These are phyloP conservation scores for Jasminum sambac DNA, from an alignment of 257 asterid species.

Conservation along the genomic window DNA sequence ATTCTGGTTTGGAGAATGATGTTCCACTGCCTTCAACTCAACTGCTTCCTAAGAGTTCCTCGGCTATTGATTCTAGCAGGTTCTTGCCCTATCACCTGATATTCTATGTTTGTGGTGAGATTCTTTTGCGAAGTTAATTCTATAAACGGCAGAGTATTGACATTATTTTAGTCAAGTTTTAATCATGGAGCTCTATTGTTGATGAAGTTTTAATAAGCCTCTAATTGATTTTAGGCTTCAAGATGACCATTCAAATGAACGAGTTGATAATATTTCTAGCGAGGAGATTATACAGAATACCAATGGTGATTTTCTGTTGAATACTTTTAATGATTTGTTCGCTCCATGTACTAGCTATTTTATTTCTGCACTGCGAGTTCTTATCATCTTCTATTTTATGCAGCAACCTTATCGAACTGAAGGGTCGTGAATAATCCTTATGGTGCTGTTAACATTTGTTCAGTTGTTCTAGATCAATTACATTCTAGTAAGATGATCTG, in stretches of 20 bases:
- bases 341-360: conserved; percentile 16
- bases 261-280: conserved; percentile 37
- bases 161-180: neutral
- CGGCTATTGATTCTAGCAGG: conserved; percentile 52
- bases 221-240: conserved; percentile 44
- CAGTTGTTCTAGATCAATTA: conserved; percentile 10
- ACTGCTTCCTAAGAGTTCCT: conserved; percentile 43
- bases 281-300: conserved; percentile 45
- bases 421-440: conserved; percentile 47
- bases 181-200: neutral
- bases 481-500: neutral
- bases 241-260: conserved; percentile 45
- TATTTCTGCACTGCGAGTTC: conserved; percentile 13
- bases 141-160: conserved; percentile 1
- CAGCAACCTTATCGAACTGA: conserved; percentile 53
- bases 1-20: conserved; percentile 47
- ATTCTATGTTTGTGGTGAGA: conserved; percentile 16
- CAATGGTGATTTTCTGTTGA: conserved; percentile 43
- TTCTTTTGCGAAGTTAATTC: conserved; percentile 25
- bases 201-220: neutral
- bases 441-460: conserved; percentile 22
- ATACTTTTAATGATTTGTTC: conserved; percentile 20
- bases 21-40: conserved; percentile 39
- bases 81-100: conserved; percentile 25
- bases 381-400: conserved; percentile 21